A percentile compares a stretch with the other conserved stretches of the same genome.
These are phyloP conservation scores for Cadophora luteo-olivacea DNA, from an alignment of 2,329 filamentous ascomycete species.

Conservation along the genomic window DNA sequence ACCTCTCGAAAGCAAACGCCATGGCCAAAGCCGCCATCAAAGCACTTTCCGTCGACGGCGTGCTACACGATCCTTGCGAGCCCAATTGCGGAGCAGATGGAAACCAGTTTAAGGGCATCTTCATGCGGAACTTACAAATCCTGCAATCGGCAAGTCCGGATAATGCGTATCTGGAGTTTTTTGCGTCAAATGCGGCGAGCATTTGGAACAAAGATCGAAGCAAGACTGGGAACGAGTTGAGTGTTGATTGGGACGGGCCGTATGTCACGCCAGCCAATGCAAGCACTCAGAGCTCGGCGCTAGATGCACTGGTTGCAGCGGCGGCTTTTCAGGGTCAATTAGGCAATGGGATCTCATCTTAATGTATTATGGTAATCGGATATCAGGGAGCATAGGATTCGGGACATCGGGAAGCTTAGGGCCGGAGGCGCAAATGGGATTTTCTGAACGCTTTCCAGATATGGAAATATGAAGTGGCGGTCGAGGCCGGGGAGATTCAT, in stretches of 20 bases:
- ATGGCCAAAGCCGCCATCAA: constrained; percentile 61
- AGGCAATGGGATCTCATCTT: constrained; percentile 20
- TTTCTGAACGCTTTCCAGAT: background rate
- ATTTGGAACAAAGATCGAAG: constrained; percentile 68
- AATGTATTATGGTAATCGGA: background rate
- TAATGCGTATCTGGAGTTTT: constrained; percentile 57
- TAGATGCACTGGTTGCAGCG: constrained; percentile 73
- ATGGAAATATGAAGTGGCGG: background rate
- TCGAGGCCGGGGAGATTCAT: background rate
- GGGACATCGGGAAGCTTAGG: too few relatives aligned
- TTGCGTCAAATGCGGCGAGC: constrained; percentile 67
- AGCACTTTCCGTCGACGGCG: constrained; percentile 51
- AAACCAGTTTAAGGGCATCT: constrained; percentile 76
- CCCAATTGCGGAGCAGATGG: constrained; percentile 54
- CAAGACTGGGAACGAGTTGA: constrained; percentile 53
- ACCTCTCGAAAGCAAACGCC: constrained; percentile 54
- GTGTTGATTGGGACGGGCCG: constrained; percentile 70
- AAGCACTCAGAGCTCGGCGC: constrained; percentile 67
- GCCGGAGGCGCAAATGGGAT: background rate
- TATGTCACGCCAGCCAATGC: constrained; percentile 57
- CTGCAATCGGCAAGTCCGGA: constrained; percentile 56
- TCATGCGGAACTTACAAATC: constrained; percentile 67
- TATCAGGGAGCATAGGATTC: background rate
- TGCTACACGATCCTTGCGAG: constrained; percentile 64
- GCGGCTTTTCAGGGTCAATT: constrained; percentile 31